A percentile compares a stretch with the other conserved stretches of the same genome.
Evolutionary conservation across 768 basidiomycete genomes (phyloP).

Genomic region (Cystobasidium ongulense): DNA sequence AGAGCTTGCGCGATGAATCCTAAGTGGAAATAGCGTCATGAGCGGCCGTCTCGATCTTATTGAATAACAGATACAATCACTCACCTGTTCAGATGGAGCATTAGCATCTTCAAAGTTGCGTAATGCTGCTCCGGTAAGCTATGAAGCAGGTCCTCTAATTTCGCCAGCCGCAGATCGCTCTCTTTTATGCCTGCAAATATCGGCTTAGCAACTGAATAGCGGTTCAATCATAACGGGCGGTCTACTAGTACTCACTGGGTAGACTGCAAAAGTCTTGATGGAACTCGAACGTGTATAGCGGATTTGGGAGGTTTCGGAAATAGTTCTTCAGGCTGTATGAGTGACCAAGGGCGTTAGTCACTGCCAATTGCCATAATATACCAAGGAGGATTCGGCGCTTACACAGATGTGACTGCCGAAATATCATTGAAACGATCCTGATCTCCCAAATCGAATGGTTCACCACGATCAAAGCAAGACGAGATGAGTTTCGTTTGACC

Average conservation of each 20-base stretch:
- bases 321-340: slow-evolving; percentile 76
- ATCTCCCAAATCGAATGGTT: slow-evolving; percentile 78
- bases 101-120: slow-evolving; percentile 66
- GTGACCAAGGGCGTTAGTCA: background rate
- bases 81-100: slow-evolving; percentile 80
- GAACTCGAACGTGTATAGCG: slow-evolving; percentile 78
- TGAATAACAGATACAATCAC: slow-evolving; percentile 39
- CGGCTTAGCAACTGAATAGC: background rate
- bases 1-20: slow-evolving; percentile 59
- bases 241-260: slow-evolving; percentile 49
- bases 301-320: slow-evolving; percentile 83
- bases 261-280: slow-evolving; percentile 83
- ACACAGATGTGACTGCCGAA: slow-evolving; percentile 74
- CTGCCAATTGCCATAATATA: background rate
- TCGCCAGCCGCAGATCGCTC: slow-evolving; percentile 38
- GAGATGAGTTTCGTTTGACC: slow-evolving; percentile 87
- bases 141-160: slow-evolving; percentile 61
- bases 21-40: slow-evolving; percentile 37
- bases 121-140: slow-evolving; percentile 81
- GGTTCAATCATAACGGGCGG: background rate
- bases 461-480: slow-evolving; percentile 81
- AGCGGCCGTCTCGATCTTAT: no score
- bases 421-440: slow-evolving; percentile 91
- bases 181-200: slow-evolving; percentile 34
- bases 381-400: background rate